Percentiles rank a stretch among this genome's conserved stretches.
Evolutionary conservation across 257 asterid genomes (phyloP).

Genomic region (Gardenia jasminoides): DNA sequence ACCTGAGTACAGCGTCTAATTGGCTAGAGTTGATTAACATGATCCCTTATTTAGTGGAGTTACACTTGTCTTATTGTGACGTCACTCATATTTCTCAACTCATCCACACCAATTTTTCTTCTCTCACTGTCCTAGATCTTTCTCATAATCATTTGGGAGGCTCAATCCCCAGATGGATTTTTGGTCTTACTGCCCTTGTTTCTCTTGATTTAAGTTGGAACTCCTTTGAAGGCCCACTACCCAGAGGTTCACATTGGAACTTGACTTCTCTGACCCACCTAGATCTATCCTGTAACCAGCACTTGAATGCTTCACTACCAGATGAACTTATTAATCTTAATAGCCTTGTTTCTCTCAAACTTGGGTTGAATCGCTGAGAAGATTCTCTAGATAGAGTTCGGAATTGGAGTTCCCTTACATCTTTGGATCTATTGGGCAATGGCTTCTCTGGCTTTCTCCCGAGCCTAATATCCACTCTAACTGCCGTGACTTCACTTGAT

Average conservation of each 20-base stretch:
- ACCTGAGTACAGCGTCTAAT: constrained; percentile 18
- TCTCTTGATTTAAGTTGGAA: too few species aligned
- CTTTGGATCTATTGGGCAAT: background rate
- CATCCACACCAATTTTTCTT: too few species aligned
- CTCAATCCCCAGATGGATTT: constrained; percentile 30
- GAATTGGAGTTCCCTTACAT: background rate
- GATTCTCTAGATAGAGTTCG: background rate
- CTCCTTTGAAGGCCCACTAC: too few species aligned
- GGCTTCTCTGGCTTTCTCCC: background rate
- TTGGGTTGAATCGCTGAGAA: background rate
- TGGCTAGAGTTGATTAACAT: constrained; percentile 23
- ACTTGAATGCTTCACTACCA: background rate
- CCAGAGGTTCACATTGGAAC: too few species aligned
- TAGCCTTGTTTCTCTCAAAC: background rate
- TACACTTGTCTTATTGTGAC: background rate
- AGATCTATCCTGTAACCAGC: background rate
- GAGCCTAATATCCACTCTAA: background rate
- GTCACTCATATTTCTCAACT: too few species aligned
- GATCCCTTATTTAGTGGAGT: constrained; percentile 19
- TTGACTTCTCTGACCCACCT: background rate
- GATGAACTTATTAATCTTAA: background rate
- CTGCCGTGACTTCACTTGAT: background rate
- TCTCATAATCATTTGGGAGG: background rate
- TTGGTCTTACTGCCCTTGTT: constrained; percentile 13
- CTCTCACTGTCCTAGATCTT: too few species aligned